Base-by-base conservation (phyloP, 495 filamentous ascomycete genomes). In the Lasiosphaeris hirsuta region DNA sequence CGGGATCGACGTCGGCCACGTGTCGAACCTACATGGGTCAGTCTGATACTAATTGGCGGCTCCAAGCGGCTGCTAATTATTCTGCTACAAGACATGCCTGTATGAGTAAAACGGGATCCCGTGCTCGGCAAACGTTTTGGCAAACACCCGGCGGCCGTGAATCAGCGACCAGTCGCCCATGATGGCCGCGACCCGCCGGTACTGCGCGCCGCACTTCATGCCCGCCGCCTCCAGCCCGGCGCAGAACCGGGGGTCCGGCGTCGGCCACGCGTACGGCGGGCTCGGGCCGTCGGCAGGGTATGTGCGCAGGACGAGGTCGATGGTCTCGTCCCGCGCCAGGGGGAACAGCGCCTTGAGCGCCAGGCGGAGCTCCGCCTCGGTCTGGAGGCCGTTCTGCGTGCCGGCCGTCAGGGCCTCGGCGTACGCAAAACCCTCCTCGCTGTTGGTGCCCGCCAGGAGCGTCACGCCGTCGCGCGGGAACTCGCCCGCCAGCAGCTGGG, bases 61-160 rank as follows among this genome's bases (percentile, higher is more conserved):
- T 30, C 23, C 23, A 30, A 36, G 30, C 33, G 19, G 19, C 23
- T 50, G 10, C n/a, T n/a, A n/a, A n/a, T n/a, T n/a, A n/a, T n/a
- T n/a, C n/a, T n/a, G n/a, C 47, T 50, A n/a, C 23, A 36, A 18
- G 34, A 13, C 47, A 50, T 50, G 37, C 47, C 47, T 50, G 39
- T 44, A 54, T 3, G 39, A 43, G 19, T 54, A 54, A 11, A 41
- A 17, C 39, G 19, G 42, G 15, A 54, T 41, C 10, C 51, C 51
- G 17, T 33, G 40, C 40, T 54, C 51, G 5, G 51, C 51, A 54
- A 54, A 54, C 51, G 35, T 54, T 10, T 42, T 39, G 39, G 51
- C 51, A 17, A 54, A 30, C 38, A 30, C 39, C 51, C 51, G 10
- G 7, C 51, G 38, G 19, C 51, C 51, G 8, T 39, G n/a, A 3